Evolutionary conservation across 2,329 filamentous ascomycete species (phyloP), one percentile per base, ranked within the genome.

Genomic region (Penicillium sp.): DNA sequence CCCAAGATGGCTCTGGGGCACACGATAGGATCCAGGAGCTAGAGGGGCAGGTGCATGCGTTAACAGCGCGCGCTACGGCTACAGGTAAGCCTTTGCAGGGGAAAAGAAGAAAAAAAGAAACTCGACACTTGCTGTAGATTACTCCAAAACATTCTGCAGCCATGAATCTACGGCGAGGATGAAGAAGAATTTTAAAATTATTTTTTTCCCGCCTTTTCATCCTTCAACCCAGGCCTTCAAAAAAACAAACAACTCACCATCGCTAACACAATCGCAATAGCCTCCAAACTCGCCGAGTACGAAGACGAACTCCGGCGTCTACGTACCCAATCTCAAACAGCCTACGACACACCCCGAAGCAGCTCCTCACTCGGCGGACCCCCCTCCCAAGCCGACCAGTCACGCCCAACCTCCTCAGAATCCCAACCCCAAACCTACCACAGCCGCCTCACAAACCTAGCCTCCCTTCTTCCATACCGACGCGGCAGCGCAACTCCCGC

Each of bases 291-390:
- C 59, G 81, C 82, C 64, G 81, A 85, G 68, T 86, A 85, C 69
- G 84, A 86, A 75, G 82, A 85, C 60, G 81, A 86, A 66, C 73
- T 86, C 23, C 80, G 77, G 51, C 74, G 73, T 47, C 73, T 86
- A 30, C 72, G 71, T 65, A 62, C 69, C 30, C 66, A 72, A 62
- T 45, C 61, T 6, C 46, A 53, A 30, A 29, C 32, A 16, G 56
- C 63, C 45, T 55, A 63, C 14, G 57, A 63, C 30, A 62, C 59
- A 29, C 55, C 65, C 9, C 57, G 61, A 51, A 67, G 61, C 51
- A 57, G 56, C 55, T 58, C 66, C 45, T 68, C 68, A 7, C 57
- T 63, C n/a, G 43, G 43, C 8, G 38, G 43, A 34, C 61, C 67
- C 26, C 66, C 67, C 16, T 65, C 68, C 35, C 64, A 65, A 47